A percentile compares a stretch with the other conserved stretches of the same genome.
Evolutionary conservation across 176 grass and related monocot genomes (phyloP).

Genomic region (Carex cristatella): DNA sequence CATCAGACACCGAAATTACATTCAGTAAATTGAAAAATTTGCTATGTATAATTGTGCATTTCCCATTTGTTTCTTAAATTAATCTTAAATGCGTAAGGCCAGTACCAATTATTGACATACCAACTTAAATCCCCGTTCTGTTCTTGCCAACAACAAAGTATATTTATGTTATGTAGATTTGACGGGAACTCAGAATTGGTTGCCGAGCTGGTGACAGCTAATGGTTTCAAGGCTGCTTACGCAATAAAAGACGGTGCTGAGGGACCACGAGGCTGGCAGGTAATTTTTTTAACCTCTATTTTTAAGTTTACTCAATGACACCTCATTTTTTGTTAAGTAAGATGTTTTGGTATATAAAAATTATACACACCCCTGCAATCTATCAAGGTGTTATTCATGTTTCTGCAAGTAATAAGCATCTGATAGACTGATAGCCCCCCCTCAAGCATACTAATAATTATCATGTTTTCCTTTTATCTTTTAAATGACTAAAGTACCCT

Average conservation of each 20-base stretch:
- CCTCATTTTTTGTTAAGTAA: not conserved
- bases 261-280: conserved; percentile 79
- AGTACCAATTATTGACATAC: not conserved
- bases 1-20: not conserved
- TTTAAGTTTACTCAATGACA: not conserved
- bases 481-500: not conserved
- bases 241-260: conserved; percentile 89
- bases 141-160: conserved; percentile 21
- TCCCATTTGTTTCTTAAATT: not conserved
- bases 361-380: not conserved
- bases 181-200: conserved; percentile 76
- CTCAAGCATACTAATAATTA: not conserved
- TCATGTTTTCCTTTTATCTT: not conserved
- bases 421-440: not conserved
- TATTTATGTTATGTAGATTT: conserved; percentile 40
- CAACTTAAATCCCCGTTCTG: not conserved
- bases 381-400: not conserved
- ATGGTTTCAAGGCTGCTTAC: conserved; percentile 88
- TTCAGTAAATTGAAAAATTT: not conserved
- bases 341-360: conserved; percentile 20
- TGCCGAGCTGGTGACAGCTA: conserved; percentile 71
- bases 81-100: not conserved
- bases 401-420: not conserved
- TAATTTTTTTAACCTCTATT: conserved; percentile 27
- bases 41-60: not conserved